Base-by-base conservation (phyloP, 75 land plant species). In the Cryptomeria japonica region DNA sequence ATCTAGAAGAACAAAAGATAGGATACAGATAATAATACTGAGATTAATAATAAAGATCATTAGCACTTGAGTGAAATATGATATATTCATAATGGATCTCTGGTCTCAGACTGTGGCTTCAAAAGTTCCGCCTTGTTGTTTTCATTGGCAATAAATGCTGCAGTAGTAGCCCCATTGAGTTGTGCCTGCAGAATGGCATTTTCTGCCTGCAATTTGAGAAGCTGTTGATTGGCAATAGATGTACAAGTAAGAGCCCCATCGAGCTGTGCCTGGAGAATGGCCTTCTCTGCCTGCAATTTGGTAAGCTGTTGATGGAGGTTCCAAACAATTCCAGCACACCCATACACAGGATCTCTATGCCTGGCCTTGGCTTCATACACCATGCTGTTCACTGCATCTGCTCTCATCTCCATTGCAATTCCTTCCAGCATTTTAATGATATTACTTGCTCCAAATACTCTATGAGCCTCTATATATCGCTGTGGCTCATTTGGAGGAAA, bases 311-410 rank as follows among this genome's bases (percentile, higher is more conserved):
- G 87, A 87, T 93, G 93, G 83, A 93, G 89, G 16, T 89, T 36
- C 58, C 88, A 92, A 72, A 92, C 91, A 75, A 87, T 90, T n/a
- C 93, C 95, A 56, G 92, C 95, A 87, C 92, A 93, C 58, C 95
- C 95, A 84, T 93, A 92, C 31, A 92, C 93, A 58, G 95, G 95
- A 82, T 93, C 95, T 36, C 87, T 87, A 9, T 90, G 86, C 58
- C 95, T 88, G 16, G 95, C 93, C 25, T 89, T 90, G 28, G 95
- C 95, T 70, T 93, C 95, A 86, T 93, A 93, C 13, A 92, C 90
- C 70, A 93, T 87, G 10, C 93, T 90, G 88, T 90, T 93, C 22
- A 92, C 94, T n/a, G 94, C 93, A 58, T 92, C 94, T 80, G 90
- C 92, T 42, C 94, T 42, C 85, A 88, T 90, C 86, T 90, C 87